Percentiles rank a stretch among this genome's conserved stretches.
These are phyloP conservation scores for Botrytis cinerea DNA, from an alignment of 2,329 filamentous ascomycete species.

Conservation along the genomic window DNA sequence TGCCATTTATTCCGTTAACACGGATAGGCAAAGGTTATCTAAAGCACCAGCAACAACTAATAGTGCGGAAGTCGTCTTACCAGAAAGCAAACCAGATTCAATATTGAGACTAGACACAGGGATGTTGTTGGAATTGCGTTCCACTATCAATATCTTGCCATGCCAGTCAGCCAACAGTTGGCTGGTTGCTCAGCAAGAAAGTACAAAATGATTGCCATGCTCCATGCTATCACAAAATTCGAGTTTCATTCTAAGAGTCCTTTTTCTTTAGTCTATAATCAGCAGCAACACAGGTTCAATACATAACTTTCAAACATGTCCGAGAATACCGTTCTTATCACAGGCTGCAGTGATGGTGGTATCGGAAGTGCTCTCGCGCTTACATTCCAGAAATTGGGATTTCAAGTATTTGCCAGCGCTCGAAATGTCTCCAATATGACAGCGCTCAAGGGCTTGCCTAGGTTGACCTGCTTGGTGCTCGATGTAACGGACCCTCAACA, in stretches of 20 bases:
- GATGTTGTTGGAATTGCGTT: not conserved
- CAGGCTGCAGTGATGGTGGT: slow-evolving; percentile 45
- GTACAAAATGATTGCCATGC: not conserved
- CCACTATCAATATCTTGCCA: not conserved
- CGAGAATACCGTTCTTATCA: slow-evolving; percentile 39
- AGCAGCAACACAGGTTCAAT: not conserved
- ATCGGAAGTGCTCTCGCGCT: slow-evolving; percentile 44
- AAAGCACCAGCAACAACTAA: not conserved
- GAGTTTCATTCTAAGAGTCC: not conserved
- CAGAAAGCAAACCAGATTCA: not conserved
- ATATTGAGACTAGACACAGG: not conserved
- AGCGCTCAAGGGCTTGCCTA: slow-evolving; percentile 27
- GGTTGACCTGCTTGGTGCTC: slow-evolving; percentile 43
- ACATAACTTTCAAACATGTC: not conserved
- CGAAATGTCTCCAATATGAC: slow-evolving; percentile 42
- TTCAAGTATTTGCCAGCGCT: slow-evolving; percentile 45
- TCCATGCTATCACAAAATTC: not conserved
- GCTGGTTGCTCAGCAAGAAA: not conserved
- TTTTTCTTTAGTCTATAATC: not conserved
- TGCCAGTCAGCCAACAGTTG: not conserved
- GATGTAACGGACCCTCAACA: slow-evolving; percentile 44
- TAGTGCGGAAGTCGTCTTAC: accelerated
- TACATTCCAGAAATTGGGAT: slow-evolving; percentile 42
- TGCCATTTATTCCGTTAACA: not conserved
- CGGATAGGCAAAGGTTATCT: too few species aligned